A percentile compares a stretch with the other conserved stretches of the same genome.
Conservation (phyloP, 176 grass and related monocot genomes). For the Hsuehochloa calcarea region DNA sequence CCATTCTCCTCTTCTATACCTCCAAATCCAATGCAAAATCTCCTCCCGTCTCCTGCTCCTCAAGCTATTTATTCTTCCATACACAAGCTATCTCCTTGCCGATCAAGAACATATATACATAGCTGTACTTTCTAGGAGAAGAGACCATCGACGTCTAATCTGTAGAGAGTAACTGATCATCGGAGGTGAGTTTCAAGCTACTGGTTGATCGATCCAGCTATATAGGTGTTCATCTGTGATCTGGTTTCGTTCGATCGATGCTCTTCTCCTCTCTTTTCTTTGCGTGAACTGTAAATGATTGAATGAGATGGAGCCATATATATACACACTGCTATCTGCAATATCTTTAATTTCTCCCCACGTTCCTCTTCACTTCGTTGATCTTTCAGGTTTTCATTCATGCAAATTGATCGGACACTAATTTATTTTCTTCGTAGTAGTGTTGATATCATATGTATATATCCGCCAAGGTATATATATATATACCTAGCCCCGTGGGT, state of each 20-base stretch:
- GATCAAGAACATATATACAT: background rate
- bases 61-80: slow-evolving; percentile 35
- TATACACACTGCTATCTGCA: background rate
- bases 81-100: slow-evolving; percentile 9
- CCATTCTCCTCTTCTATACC: slow-evolving; percentile 32
- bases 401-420: background rate
- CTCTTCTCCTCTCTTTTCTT: background rate
- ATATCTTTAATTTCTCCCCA: background rate
- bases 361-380: background rate
- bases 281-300: background rate
- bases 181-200: slow-evolving; percentile 44
- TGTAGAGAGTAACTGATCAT: background rate
- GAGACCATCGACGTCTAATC: slow-evolving; percentile 1
- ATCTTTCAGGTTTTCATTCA: background rate
- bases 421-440: background rate
- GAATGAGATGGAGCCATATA: background rate
- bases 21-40: background rate
- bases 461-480: background rate
- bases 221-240: background rate
- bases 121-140: slow-evolving; percentile 6
- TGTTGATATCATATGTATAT: slow-evolving; percentile 20
- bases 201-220: slow-evolving; percentile 14
- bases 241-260: background rate
- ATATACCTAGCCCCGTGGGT: background rate
- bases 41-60: background rate